These are phyloP conservation scores for Mucor ambiguus DNA, from an alignment of 371 early-diverging fungal species.

Conservation along the genomic window DNA sequence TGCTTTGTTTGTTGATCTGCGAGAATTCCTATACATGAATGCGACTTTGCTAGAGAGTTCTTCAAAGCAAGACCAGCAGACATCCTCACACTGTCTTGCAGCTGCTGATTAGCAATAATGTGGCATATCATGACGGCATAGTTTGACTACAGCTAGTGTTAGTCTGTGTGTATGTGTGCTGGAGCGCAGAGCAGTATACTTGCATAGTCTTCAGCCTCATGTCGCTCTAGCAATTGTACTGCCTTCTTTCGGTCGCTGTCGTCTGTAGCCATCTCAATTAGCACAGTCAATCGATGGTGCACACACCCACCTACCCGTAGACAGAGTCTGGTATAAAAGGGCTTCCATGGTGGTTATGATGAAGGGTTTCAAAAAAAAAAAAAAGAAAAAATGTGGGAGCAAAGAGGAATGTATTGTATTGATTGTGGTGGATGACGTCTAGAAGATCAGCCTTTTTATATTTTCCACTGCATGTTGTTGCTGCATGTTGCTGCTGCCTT, in stretches of 20 bases:
- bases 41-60: background rate
- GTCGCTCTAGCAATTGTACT: background rate
- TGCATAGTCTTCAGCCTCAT: conserved; percentile 3
- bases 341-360: background rate
- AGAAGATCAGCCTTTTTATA: background rate
- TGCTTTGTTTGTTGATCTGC: background rate
- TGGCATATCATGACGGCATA: background rate
- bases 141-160: background rate
- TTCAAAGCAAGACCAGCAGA: conserved; percentile 5
- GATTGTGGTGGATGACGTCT: conserved; percentile 3
- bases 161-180: background rate
- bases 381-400: background rate
- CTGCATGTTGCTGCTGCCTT: background rate
- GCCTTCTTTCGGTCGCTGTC: background rate
- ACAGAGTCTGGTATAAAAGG: background rate
- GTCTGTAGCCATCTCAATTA: background rate
- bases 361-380: background rate
- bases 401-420: background rate
- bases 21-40: background rate
- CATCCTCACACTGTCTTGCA: background rate
- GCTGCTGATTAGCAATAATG: background rate
- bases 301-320: background rate
- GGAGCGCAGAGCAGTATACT: background rate
- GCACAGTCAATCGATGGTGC: background rate
- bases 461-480: background rate